These are phyloP conservation scores for Candida golubevii DNA, from an alignment of 805 yeast genomes.

Conservation along the genomic window DNA sequence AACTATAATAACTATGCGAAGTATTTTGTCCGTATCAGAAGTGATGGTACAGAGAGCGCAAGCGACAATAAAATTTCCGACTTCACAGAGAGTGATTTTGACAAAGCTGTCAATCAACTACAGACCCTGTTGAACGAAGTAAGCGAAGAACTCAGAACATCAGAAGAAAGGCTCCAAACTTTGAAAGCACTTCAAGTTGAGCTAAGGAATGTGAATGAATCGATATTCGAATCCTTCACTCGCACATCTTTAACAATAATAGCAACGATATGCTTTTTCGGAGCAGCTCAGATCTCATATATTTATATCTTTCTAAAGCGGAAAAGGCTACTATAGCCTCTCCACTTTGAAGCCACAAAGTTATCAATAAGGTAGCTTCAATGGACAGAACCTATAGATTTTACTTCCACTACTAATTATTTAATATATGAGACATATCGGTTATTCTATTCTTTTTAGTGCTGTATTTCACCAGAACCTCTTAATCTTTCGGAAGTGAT, in stretches of 20 bases:
- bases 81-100: constrained; percentile 32
- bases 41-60: background rate
- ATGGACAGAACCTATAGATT: background rate
- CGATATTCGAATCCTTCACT: constrained; percentile 33
- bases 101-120: constrained; percentile 25
- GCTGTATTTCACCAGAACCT: constrained; percentile 32
- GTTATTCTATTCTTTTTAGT: background rate
- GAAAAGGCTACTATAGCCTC: constrained; percentile 18
- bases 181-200: constrained; percentile 31
- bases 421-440: background rate
- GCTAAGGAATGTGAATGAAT: constrained; percentile 37
- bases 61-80: constrained; percentile 7
- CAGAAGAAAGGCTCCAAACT: constrained; percentile 24
- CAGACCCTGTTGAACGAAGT: constrained; percentile 30
- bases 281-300: constrained; percentile 29
- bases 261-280: constrained; percentile 25
- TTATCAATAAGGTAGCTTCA: no score
- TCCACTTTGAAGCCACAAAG: no score
- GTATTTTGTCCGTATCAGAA: constrained; percentile 22
- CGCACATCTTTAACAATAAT: constrained; percentile 24
- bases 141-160: constrained; percentile 26
- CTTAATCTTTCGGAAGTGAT: constrained; percentile 71
- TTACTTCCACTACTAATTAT: background rate
- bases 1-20: constrained; percentile 35
- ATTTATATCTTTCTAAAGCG: constrained; percentile 28